Conservation (phyloP, 202 grass and related monocot genomes). For the Bolboschoenoplectus hybrid region DNA sequence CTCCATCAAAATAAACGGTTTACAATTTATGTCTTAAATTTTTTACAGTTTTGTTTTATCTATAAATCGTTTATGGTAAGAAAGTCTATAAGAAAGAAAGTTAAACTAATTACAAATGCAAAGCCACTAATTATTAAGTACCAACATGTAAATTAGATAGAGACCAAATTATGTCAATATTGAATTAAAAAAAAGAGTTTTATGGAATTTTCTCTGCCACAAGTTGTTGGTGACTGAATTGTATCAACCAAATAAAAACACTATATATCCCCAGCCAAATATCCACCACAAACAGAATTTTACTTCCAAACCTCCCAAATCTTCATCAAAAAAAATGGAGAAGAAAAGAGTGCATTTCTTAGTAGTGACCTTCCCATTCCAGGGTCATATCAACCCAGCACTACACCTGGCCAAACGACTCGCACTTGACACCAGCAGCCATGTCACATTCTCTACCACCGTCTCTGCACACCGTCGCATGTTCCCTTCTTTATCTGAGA, state of each 20-base stretch:
- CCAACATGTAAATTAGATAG: background rate
- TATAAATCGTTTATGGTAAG: too few relatives aligned
- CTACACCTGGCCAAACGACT: conserved; percentile 54
- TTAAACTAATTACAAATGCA: too few relatives aligned
- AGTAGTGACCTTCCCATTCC: conserved; percentile 62
- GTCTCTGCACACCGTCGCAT: conserved; percentile 58
- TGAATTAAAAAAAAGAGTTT: background rate
- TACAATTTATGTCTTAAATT: too few relatives aligned
- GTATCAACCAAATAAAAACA: background rate
- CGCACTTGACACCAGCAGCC: conserved; percentile 33
- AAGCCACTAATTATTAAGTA: background rate
- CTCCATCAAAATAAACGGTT: too few relatives aligned
- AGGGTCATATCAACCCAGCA: conserved; percentile 79
- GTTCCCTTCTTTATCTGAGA: conserved; percentile 46
- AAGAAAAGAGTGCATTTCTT: conserved; percentile 55
- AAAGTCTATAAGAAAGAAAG: too few relatives aligned
- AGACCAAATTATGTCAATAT: background rate
- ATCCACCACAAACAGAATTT: background rate
- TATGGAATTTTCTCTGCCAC: background rate
- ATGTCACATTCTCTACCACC: conserved; percentile 67
- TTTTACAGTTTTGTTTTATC: too few relatives aligned
- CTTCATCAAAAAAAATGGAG: conserved; percentile 5
- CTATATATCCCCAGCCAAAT: background rate
- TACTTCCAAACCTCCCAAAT: background rate
- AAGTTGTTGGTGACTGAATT: background rate